Base-by-base conservation (phyloP, 768 basidiomycete species). In the Lanmaoa rubissima region DNA sequence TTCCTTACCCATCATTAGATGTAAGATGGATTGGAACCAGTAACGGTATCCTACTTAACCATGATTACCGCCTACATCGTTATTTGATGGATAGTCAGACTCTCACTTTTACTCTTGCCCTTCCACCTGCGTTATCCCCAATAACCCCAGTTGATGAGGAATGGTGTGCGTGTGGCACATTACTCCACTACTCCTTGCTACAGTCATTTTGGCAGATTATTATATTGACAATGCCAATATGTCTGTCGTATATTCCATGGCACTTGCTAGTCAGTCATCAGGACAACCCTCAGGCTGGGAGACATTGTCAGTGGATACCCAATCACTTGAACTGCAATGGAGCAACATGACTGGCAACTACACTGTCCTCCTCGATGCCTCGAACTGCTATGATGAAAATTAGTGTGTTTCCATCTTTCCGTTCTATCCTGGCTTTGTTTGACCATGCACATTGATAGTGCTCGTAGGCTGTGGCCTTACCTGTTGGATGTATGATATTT, bases 161-260 rank as follows among this genome's bases (percentile, higher is more conserved):
- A 67, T 54, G 58, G 43, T 28, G 57, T 41, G 10, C n/a, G 10
- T 39, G 21, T 48, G 50, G 48, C 57, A 44, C 39, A 26, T 58
- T 28, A 21, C 14, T 11, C 21, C 24, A 34, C 26, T 69, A 3
- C 44, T 70, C 21, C 32, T 65, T 43, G 57, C 59, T 10, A 56
- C 58, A 6, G 19, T 48, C 34, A 63, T 55, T 14, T 43, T 51
- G 54, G 68, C 65, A 26, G 55, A 70, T 39, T 68, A 65, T 49
- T 26, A 62, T 34, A 50, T 65, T 19, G 68, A 69, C 55, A 67
- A 68, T 40, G 55, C 62, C 24, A 61, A 68, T 19, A 31, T 57
- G 16, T 67, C 68, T 12, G 42, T 68, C 39, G 0, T 19, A 17
- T 69, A 68, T 48, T 36, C 65, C 19, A 55, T 58, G 54, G 42